phyloP scores from a whole-genome alignment of 225 moss, liverwort and hornwort species.

The Lunularia cruciata region DNA sequence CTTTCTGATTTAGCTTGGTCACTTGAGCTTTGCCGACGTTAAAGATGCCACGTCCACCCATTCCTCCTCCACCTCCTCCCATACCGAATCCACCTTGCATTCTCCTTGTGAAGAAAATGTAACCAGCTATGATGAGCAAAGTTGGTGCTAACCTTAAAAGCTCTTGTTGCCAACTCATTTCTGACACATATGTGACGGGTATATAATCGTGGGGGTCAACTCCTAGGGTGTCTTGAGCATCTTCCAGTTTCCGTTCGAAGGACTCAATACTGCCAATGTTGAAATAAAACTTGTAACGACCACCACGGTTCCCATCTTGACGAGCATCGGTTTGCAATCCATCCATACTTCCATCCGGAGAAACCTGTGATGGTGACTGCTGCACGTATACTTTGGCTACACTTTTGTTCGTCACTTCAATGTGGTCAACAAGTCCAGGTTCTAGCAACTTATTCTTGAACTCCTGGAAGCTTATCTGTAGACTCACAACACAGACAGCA shows the following conservation, averaged over 20 bases:
- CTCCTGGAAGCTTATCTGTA: conserved; percentile 97
- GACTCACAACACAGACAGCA: no score
- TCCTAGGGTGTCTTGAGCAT: conserved; percentile 88
- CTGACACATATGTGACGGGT: conserved; percentile 95
- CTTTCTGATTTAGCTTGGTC: conserved; percentile 92
- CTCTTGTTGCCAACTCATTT: conserved; percentile 99
- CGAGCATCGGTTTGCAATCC: conserved; percentile 63
- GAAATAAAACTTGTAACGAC: conserved; percentile 84
- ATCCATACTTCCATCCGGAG: conserved; percentile 49
- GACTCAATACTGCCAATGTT: conserved; percentile 99
- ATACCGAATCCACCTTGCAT: conserved; percentile 98
- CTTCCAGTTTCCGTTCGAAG: conserved; percentile 96
- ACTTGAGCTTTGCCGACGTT: conserved; percentile 99
- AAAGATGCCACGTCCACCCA: conserved; percentile 98
- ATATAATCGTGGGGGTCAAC: conserved; percentile 91
- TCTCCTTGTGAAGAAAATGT: conserved; percentile 90
- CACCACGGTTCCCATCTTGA: conserved; percentile 51
- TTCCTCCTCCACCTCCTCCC: conserved; percentile 87
- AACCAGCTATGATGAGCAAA: conserved; percentile 90
- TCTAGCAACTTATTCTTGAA: conserved; percentile 97
- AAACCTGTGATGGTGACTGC: conserved; percentile 47
- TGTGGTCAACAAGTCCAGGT: conserved; percentile 89
- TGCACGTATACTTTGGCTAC: conserved; percentile 92
- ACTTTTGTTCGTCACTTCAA: conserved; percentile 97
- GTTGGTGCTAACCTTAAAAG: conserved; percentile 94